Evolutionary conservation across 495 filamentous ascomycete species (phyloP).

Genomic region (Aspergillus baeticus): DNA sequence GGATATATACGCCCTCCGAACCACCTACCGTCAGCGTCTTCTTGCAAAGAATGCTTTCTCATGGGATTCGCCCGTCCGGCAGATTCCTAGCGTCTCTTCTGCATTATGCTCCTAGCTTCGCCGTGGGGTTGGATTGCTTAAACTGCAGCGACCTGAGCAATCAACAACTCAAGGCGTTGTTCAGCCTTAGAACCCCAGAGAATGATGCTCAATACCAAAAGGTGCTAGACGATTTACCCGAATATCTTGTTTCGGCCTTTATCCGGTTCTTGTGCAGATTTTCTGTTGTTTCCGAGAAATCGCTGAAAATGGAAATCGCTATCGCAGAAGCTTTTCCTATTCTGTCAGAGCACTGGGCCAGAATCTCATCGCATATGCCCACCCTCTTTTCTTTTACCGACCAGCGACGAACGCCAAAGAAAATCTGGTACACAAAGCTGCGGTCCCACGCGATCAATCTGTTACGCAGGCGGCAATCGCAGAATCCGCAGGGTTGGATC

Average conservation of each 20-base stretch:
- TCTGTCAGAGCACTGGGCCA: slow-evolving; percentile 15
- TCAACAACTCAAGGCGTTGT: slow-evolving; percentile 32
- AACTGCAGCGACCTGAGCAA: slow-evolving; percentile 32
- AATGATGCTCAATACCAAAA: slow-evolving; percentile 17
- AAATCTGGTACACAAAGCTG: slow-evolving; percentile 26
- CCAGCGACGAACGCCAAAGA: not conserved
- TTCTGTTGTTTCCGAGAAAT: slow-evolving; percentile 13
- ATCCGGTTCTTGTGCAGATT: slow-evolving; percentile 45
- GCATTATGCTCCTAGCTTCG: slow-evolving; percentile 37
- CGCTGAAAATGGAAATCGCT: slow-evolving; percentile 19
- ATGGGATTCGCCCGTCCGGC: slow-evolving; percentile 42
- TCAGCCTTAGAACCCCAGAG: slow-evolving; percentile 25
- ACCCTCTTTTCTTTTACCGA: slow-evolving; percentile 26
- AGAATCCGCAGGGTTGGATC: slow-evolving; percentile 40
- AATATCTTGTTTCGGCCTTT: slow-evolving; percentile 47
- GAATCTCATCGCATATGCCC: slow-evolving; percentile 1
- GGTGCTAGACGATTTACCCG: slow-evolving; percentile 32
- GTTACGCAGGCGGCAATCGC: slow-evolving; percentile 29
- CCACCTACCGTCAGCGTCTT: slow-evolving; percentile 56
- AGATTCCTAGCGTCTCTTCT: slow-evolving; percentile 50
- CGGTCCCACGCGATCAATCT: slow-evolving; percentile 47
- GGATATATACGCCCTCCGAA: slow-evolving; percentile 54
- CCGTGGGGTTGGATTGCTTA: slow-evolving; percentile 42
- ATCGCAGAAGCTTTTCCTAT: slow-evolving; percentile 33
- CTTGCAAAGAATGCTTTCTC: slow-evolving; percentile 50